phyloP scores from a whole-genome alignment of 805 yeast genomes.

The Candida schatavii region DNA sequence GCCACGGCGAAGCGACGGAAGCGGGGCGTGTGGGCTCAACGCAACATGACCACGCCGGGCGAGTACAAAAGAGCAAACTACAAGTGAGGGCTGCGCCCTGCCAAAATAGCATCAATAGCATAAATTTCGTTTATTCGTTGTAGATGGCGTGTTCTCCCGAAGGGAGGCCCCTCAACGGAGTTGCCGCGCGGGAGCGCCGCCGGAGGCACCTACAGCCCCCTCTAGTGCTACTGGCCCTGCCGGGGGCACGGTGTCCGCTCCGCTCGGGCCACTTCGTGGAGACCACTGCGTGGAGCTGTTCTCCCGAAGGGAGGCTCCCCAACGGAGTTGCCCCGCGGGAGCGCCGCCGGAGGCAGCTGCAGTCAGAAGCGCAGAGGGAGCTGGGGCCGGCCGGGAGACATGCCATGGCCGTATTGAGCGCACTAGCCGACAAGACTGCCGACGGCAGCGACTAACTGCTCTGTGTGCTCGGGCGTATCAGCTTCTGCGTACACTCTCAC shows the following conservation, averaged over 20 bases:
- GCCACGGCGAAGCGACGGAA: conserved; percentile 51
- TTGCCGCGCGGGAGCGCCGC: too few species aligned
- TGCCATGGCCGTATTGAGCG: too few species aligned
- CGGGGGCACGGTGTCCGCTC: not conserved
- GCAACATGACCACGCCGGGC: conserved; percentile 66
- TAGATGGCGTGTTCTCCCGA: too few species aligned
- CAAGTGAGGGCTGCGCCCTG: not conserved
- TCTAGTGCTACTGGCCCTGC: not conserved
- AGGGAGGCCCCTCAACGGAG: too few species aligned
- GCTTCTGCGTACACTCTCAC: conserved; percentile 96
- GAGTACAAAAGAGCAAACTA: conserved; percentile 58
- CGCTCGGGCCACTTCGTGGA: too few species aligned
- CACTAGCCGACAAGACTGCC: conserved; percentile 22
- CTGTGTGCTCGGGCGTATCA: conserved; percentile 32
- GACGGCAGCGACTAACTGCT: conserved; percentile 25
- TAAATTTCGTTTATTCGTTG: not conserved
- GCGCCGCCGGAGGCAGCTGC: too few species aligned
- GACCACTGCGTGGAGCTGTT: too few species aligned
- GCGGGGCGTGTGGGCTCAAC: conserved; percentile 69
- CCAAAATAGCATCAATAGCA: not conserved
- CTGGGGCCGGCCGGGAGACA: too few species aligned
- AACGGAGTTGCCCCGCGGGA: too few species aligned
- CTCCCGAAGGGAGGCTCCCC: too few species aligned
- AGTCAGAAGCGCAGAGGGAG: too few species aligned
- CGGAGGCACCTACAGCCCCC: not conserved